phyloP scores from a whole-genome alignment of 305 asterid species.

The Fraxinus dipetala region DNA sequence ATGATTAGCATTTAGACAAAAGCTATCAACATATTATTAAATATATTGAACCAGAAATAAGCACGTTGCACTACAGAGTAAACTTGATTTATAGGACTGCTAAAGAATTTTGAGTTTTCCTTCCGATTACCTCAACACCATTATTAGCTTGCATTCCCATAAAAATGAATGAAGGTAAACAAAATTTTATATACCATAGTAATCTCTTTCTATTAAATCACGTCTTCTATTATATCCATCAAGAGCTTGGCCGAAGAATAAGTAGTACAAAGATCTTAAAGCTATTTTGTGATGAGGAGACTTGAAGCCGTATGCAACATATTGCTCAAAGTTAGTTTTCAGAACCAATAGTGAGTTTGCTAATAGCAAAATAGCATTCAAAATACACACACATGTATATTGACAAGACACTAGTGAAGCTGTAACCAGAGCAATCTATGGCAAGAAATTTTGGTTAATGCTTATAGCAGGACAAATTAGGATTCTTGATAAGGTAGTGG shows the following conservation, averaged over 20 bases:
- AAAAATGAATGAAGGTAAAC: background rate
- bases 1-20: conserved; percentile 37
- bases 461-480: background rate
- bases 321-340: background rate
- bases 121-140: background rate
- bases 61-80: conserved; percentile 2
- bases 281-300: background rate
- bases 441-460: background rate
- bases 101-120: conserved; percentile 1
- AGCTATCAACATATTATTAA: conserved; percentile 6
- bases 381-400: background rate
- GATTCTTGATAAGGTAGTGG: background rate
- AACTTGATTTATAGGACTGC: background rate
- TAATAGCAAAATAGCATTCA: background rate
- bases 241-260: background rate
- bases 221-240: background rate
- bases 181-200: background rate
- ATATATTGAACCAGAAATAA: background rate
- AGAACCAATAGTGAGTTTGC: background rate
- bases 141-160: background rate
- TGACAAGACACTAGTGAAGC: background rate
- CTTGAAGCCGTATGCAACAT: background rate
- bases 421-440: background rate
- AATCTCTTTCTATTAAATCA: background rate
- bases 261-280: background rate